Percentiles rank a stretch among this genome's conserved stretches.
phyloP scores from a whole-genome alignment of 192 early-diverging fungal genomes.

The Spizellomyces sp. region DNA sequence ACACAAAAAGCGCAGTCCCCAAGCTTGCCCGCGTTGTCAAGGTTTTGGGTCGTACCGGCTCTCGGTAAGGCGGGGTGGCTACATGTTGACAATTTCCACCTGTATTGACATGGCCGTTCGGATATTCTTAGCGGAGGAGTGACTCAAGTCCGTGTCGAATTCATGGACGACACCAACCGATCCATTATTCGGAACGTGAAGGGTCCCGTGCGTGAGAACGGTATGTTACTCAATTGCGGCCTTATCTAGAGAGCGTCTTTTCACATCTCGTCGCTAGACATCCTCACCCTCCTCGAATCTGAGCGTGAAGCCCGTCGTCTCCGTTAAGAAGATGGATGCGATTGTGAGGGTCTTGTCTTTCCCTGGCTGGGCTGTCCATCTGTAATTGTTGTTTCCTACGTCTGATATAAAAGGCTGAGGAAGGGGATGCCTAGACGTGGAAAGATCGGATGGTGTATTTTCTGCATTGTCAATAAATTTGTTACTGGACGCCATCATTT shows the following conservation, averaged over 20 bases:
- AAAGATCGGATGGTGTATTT: too few species aligned
- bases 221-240: conserved; percentile 17
- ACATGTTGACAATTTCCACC: too few species aligned
- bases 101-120: too few species aligned
- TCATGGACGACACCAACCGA: conserved; percentile 93
- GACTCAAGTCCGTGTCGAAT: conserved; percentile 98
- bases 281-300: conserved; percentile 96
- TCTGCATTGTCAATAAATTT: too few species aligned
- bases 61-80: conserved; percentile 59
- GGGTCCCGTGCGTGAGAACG: conserved; percentile 98
- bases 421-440: too few species aligned
- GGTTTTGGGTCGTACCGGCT: conserved; percentile 99
- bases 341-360: too few species aligned
- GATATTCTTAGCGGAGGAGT: conserved; percentile 79
- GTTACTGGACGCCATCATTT: too few species aligned
- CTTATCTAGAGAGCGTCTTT: background rate
- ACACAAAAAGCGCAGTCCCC: conserved; percentile 50
- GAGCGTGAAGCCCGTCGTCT: conserved; percentile 99
- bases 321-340: conserved; percentile 64
- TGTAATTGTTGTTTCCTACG: too few species aligned
- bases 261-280: conserved; percentile 54
- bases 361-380: too few species aligned
- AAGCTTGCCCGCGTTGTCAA: conserved; percentile 96
- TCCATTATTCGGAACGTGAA: conserved; percentile 99
- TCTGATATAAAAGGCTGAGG: too few species aligned